phyloP scores from a whole-genome alignment of 257 asterid species.

The Fraxinus pennsylvanica region DNA sequence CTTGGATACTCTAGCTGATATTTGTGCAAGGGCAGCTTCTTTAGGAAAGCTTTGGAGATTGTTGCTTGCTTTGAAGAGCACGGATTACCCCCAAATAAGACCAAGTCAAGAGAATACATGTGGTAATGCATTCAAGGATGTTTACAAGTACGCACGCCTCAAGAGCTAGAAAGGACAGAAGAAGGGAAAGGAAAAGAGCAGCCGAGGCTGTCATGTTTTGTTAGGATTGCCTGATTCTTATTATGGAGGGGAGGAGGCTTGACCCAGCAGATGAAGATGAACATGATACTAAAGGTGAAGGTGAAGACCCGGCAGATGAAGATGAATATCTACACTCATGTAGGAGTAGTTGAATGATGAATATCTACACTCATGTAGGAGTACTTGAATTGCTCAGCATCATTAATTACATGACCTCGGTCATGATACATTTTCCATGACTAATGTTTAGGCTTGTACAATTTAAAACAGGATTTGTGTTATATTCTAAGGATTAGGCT shows the following conservation, averaged over 20 bases:
- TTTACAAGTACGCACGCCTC: conserved; percentile 97
- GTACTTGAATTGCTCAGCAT: background rate
- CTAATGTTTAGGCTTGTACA: too few species aligned
- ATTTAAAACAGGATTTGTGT: background rate
- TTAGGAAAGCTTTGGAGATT: conserved; percentile 83
- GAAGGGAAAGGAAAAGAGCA: conserved; percentile 81
- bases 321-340: too few species aligned
- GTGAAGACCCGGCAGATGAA: too few species aligned
- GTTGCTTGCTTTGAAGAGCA: conserved; percentile 89
- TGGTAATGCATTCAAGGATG: conserved; percentile 98
- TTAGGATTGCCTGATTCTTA: conserved; percentile 88
- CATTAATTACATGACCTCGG: background rate
- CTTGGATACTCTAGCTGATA: conserved; percentile 80
- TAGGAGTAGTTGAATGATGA: conserved; percentile 36
- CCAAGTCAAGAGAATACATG: conserved; percentile 83
- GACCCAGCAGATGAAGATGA: conserved; percentile 43
- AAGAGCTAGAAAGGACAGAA: conserved; percentile 76
- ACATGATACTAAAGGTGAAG: too few species aligned
- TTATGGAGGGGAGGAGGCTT: conserved; percentile 72
- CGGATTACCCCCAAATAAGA: conserved; percentile 82
- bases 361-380: background rate
- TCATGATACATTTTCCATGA: background rate
- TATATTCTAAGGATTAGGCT: background rate
- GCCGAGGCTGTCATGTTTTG: conserved; percentile 98
- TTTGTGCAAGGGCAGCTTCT: conserved; percentile 92